Evolutionary conservation across 75 land plant genomes (phyloP).

Genomic region (Sequoiadendron giganteum): DNA sequence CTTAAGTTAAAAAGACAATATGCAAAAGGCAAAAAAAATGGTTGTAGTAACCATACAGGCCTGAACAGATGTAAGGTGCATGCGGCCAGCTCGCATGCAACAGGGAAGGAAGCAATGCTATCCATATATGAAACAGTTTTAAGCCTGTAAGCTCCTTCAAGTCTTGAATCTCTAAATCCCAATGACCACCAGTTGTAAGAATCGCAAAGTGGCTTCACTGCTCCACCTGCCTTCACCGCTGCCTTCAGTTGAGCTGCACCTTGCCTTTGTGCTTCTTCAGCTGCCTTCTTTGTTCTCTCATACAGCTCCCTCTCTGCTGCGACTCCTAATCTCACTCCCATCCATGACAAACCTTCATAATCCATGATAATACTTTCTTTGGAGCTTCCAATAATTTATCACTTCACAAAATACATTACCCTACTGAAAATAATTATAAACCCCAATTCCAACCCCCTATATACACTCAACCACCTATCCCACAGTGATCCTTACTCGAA

Average conservation of each 20-base stretch:
- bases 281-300: slow-evolving; percentile 10
- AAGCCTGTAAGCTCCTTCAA: slow-evolving; percentile 8
- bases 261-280: slow-evolving; percentile 20
- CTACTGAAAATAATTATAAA: not conserved
- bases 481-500: not conserved
- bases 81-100: slow-evolving; percentile 10
- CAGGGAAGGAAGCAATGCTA: slow-evolving; percentile 8
- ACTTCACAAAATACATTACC: not conserved
- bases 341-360: not conserved
- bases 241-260: slow-evolving; percentile 14
- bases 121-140: slow-evolving; percentile 1
- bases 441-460: not conserved
- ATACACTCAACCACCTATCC: not conserved
- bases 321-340: slow-evolving; percentile 2
- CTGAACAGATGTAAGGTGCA: slow-evolving; percentile 13
- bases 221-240: slow-evolving; percentile 9
- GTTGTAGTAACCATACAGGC: slow-evolving; percentile 6
- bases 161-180: slow-evolving; percentile 7
- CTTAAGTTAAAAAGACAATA: not conserved
- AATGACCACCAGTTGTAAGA: slow-evolving; percentile 5
- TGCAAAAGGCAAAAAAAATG: not conserved
- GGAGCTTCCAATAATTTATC: not conserved
- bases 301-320: slow-evolving; percentile 14
- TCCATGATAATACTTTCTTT: not conserved
- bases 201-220: not conserved